A percentile compares a stretch with the other conserved stretches of the same genome.
Conservation (phyloP, 2,329 filamentous ascomycete species). For the Xylariaceae sp. region DNA sequence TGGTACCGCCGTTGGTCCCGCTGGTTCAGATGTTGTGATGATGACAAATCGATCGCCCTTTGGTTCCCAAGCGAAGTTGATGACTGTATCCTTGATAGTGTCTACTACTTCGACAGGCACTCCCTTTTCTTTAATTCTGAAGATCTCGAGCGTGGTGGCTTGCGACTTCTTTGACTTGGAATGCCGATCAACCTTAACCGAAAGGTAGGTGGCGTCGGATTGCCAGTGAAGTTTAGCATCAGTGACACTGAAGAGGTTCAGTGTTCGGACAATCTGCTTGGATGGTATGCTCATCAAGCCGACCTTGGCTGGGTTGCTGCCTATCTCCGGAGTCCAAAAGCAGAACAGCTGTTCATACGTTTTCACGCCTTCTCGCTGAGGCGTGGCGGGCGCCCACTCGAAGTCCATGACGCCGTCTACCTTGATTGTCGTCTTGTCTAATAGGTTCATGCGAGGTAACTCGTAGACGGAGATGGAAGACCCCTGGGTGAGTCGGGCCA, state of each 20-base stretch:
- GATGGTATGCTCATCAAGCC: slow-evolving; percentile 95
- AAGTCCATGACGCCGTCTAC: slow-evolving; percentile 97
- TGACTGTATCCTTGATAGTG: slow-evolving; percentile 96
- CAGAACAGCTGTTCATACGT: slow-evolving; percentile 94
- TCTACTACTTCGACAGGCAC: slow-evolving; percentile 98
- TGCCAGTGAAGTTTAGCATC: slow-evolving; percentile 99
- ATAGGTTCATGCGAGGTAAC: slow-evolving; percentile 83
- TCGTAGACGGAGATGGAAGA: slow-evolving; percentile 93
- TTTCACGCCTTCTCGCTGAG: slow-evolving; percentile 84
- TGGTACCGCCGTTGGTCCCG: slow-evolving; percentile 77
- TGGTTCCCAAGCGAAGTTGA: slow-evolving; percentile 99
- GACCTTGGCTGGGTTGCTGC: slow-evolving; percentile 97
- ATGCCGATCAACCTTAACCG: slow-evolving; percentile 98
- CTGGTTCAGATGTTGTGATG: slow-evolving; percentile 90
- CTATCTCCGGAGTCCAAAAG: slow-evolving; percentile 98
- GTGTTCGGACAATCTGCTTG: slow-evolving; percentile 90
- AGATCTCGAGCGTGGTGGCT: slow-evolving; percentile 97
- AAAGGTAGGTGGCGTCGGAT: slow-evolving; percentile 90
- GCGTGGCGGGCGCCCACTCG: slow-evolving; percentile 90
- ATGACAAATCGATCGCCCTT: slow-evolving; percentile 97
- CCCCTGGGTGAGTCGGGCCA: slow-evolving; percentile 87
- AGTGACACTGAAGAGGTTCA: slow-evolving; percentile 97
- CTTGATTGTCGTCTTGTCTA: slow-evolving; percentile 93
- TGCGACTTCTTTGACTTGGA: slow-evolving; percentile 99
- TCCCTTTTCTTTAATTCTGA: slow-evolving; percentile 96